Evolutionary conservation across 257 asterid species (phyloP).

Genomic region (Oldenlandia corymbosa): DNA sequence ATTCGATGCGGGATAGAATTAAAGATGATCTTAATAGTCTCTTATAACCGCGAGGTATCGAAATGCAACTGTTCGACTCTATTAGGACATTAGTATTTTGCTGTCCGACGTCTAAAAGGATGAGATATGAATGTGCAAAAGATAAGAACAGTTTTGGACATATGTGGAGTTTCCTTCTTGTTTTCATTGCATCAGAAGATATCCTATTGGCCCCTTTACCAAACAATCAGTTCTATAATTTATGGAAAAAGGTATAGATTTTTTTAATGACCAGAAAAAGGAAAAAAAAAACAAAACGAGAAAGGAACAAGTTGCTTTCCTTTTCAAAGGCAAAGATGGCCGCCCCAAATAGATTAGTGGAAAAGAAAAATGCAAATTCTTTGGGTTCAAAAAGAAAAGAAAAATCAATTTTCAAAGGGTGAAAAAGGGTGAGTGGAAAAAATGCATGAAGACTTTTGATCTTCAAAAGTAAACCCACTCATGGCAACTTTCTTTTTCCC

Average conservation of each 20-base stretch:
- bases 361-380: constrained; percentile 5
- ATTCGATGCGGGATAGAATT: no score
- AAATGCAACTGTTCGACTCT: no score
- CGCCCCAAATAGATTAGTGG: constrained; percentile 4
- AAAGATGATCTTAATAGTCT: no score
- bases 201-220: constrained; percentile 1
- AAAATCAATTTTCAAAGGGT: not conserved
- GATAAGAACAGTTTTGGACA: not conserved
- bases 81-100: no score
- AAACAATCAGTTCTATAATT: not conserved
- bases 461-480: not conserved
- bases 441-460: not conserved
- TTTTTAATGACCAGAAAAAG: not conserved
- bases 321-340: constrained; percentile 5
- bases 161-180: not conserved
- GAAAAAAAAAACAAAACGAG: not conserved
- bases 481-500: not conserved
- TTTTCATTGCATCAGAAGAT: not conserved
- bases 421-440: not conserved
- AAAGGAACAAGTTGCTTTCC: constrained; percentile 4
- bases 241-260: not conserved
- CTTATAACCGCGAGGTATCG: no score
- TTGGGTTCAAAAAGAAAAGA: not conserved
- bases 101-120: not conserved
- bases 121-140: not conserved